A percentile compares a stretch with the other conserved stretches of the same genome.
phyloP scores from a whole-genome alignment of 2,329 filamentous ascomycete genomes.

The Aspergillus candidus region DNA sequence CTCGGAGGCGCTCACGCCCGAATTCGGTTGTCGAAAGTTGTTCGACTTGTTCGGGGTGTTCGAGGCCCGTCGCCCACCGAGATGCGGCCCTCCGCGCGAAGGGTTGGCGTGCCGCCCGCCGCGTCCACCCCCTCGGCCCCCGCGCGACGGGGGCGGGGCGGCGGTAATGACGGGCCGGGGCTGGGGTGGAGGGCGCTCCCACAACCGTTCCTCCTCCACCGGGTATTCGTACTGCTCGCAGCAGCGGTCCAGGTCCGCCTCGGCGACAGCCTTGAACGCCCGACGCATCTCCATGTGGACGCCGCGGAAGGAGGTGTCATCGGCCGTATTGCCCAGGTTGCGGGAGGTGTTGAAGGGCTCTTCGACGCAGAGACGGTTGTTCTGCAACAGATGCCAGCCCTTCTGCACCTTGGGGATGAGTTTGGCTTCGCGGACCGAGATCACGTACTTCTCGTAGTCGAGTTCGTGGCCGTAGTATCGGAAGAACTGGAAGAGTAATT shows the following conservation, averaged over 20 bases:
- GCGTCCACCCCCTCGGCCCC: conserved; percentile 45
- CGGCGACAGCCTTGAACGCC: conserved; percentile 75
- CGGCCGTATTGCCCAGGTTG: conserved; percentile 92
- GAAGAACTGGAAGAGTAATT: conserved; percentile 93
- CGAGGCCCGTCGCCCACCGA: conserved; percentile 50
- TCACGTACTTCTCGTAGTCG: conserved; percentile 74
- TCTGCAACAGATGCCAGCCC: conserved; percentile 72
- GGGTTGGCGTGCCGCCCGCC: conserved; percentile 46
- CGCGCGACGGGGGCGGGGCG: conserved; percentile 39
- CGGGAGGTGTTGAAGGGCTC: conserved; percentile 88
- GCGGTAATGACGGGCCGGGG: conserved; percentile 49
- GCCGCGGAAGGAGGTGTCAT: conserved; percentile 88
- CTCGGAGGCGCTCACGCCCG: conserved; percentile 32
- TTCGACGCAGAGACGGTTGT: conserved; percentile 87
- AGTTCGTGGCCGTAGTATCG: conserved; percentile 90
- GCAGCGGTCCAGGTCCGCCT: conserved; percentile 72
- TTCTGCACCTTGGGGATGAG: conserved; percentile 77
- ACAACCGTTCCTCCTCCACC: conserved; percentile 62
- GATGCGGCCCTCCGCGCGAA: conserved; percentile 42
- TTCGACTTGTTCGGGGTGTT: conserved; percentile 46
- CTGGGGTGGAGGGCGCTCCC: conserved; percentile 52
- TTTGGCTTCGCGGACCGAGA: conserved; percentile 79
- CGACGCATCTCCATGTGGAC: conserved; percentile 83
- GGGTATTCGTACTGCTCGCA: conserved; percentile 87
- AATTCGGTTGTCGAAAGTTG: conserved; percentile 34